A percentile compares a stretch with the other conserved stretches of the same genome.
Evolutionary conservation across 345 rosid species (phyloP).

Genomic region (Hibiscus mutabilis): DNA sequence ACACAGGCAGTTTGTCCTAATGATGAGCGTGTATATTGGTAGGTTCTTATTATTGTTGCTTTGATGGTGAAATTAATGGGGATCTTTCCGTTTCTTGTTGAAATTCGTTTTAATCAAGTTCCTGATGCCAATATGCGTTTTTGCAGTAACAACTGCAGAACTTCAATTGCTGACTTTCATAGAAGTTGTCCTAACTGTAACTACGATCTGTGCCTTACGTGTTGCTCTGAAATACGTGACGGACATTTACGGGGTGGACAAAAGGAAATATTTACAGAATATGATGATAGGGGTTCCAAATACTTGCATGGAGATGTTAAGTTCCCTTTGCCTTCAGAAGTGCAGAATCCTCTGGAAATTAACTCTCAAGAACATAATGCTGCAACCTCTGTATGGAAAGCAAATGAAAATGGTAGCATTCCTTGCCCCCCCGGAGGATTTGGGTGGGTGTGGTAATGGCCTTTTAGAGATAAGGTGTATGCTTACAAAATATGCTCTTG

Average conservation of each 20-base stretch:
- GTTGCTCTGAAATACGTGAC: conserved; percentile 32
- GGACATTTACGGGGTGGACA: conserved; percentile 25
- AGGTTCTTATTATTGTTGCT: conserved; percentile 4
- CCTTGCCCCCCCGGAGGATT: conserved; percentile 26
- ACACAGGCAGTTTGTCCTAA: conserved; percentile 5
- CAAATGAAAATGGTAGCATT: conserved; percentile 31
- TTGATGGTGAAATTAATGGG: neutral
- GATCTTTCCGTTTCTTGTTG: neutral
- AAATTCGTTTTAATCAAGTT: neutral
- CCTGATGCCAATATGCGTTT: neutral
- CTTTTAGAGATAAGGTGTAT: conserved; percentile 29
- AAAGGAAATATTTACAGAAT: conserved; percentile 17
- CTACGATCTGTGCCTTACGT: conserved; percentile 34
- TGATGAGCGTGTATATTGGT: conserved; percentile 56
- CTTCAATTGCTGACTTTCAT: conserved; percentile 10
- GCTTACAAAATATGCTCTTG: conserved; percentile 23
- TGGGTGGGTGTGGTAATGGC: neutral
- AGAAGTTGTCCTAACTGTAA: conserved; percentile 37
- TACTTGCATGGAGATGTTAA: conserved; percentile 32
- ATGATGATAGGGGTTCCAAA: neutral
- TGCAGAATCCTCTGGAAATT: neutral
- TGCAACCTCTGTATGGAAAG: conserved; percentile 30
- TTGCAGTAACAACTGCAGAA: conserved; percentile 43
- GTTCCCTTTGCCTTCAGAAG: neutral
- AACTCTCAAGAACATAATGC: neutral